Percentiles rank a stretch among this genome's conserved stretches.
Conservation (phyloP, 345 rosid species). For the Brassica rapa region DNA sequence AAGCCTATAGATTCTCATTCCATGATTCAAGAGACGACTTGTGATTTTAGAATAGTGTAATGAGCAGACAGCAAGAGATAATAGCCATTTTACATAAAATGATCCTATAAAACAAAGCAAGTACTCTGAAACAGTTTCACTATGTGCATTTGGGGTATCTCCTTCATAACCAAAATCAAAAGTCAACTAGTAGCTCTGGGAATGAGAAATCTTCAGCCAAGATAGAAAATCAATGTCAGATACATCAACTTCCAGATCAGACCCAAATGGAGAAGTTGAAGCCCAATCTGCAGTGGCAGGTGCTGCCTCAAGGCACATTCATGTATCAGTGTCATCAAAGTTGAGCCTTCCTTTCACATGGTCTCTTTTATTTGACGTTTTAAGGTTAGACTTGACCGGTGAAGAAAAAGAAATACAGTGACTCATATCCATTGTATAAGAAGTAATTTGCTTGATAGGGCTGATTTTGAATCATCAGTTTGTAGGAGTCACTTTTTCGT, state of each 20-base stretch:
- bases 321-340: no score
- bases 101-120: slow-evolving; percentile 8
- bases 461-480: slow-evolving; percentile 66
- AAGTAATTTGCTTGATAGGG: slow-evolving; percentile 63
- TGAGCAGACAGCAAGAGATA: slow-evolving; percentile 15
- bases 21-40: slow-evolving; percentile 45
- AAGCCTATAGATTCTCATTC: slow-evolving; percentile 40
- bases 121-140: slow-evolving; percentile 47
- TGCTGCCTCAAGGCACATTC: no score
- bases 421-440: slow-evolving; percentile 62
- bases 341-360: no score
- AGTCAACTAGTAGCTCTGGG: slow-evolving; percentile 43
- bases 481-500: slow-evolving; percentile 50
- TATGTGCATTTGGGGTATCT: slow-evolving; percentile 23
- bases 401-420: slow-evolving; percentile 64
- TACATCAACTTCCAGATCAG: no score
- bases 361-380: no score
- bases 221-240: no score
- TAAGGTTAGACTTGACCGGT: slow-evolving; percentile 32
- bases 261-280: no score
- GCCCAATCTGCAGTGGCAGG: no score
- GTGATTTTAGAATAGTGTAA: background rate
- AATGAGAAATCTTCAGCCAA: no score
- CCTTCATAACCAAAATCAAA: slow-evolving; percentile 60
- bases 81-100: background rate